Evolutionary conservation across 495 filamentous ascomycete species (phyloP), one percentile per base, ranked within the genome.

Genomic region (Trichocladium uniseriatum): DNA sequence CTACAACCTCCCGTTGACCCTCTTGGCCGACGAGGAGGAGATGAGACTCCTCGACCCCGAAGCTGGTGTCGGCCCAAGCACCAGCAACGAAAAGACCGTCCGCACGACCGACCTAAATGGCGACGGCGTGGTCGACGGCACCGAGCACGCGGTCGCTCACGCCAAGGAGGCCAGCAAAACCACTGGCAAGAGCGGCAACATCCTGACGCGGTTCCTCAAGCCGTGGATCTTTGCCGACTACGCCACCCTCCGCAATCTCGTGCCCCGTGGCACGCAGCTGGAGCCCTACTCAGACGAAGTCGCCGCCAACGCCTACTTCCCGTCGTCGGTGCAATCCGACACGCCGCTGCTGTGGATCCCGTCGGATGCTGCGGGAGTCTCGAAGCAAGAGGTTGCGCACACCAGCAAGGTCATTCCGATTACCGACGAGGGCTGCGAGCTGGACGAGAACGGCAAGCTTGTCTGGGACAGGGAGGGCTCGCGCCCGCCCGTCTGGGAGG

Each of bases 271-370:
- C 27, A 62, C 77, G 15, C 52, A 64, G 10, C 41, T 67, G 11
- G 70, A 75, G 34, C 54, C 63, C 14, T 94, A 94, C 55, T 38
- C 76, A 0, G 71, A 74, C 0, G 78, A 83, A 37, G 65, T 77
- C 4, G 80, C 80, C 62, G 63, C 67, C 1, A 74, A 88, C 45
- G 89, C 87, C 1, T 95, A 95, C 69, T 74, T 76, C 65, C 81
- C 91, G 44, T 89, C 90, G 2, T 71, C 79, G 6, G 77, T 94
- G 49, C 78, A 57, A 9, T 72, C 79, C 9, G 61, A 69, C 48
- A 73, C 81, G 1, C 85, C 87, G 19, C 65, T 90, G 34, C 72
- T 96, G 22, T 95, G 90, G 90, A 82, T 96, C 48, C 86, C 89
- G 6, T 73, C 75, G 41, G 90, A 96, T 58, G 65, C 74, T 1